These are phyloP conservation scores for Silene vulgaris DNA, from an alignment of 179 eudicot genomes.

Conservation along the genomic window DNA sequence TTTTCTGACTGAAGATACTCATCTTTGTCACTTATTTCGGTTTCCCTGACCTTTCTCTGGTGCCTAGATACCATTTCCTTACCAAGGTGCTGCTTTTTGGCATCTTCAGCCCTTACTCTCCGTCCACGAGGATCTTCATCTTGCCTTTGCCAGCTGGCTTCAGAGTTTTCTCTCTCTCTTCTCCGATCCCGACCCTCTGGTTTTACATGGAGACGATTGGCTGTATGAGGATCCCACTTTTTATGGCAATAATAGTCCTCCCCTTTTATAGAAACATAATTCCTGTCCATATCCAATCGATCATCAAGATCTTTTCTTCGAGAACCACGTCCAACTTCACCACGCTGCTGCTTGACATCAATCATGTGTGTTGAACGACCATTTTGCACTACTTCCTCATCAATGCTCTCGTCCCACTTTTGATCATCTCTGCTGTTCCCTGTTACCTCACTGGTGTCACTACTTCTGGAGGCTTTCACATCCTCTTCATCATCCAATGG, in stretches of 20 bases:
- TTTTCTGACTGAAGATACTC: slow-evolving; percentile 56
- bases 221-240: slow-evolving; percentile 50
- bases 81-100: slow-evolving; percentile 51
- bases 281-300: slow-evolving; percentile 49
- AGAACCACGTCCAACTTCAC: slow-evolving; percentile 42
- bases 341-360: slow-evolving; percentile 43
- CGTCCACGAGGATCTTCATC: slow-evolving; percentile 53
- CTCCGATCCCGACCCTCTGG: slow-evolving; percentile 52
- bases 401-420: slow-evolving; percentile 49
- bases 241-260: slow-evolving; percentile 53
- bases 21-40: slow-evolving; percentile 54
- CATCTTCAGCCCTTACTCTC: slow-evolving; percentile 49
- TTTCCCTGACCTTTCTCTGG: slow-evolving; percentile 57
- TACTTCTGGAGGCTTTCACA: slow-evolving; percentile 42
- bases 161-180: slow-evolving; percentile 59
- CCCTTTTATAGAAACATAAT: slow-evolving; percentile 40
- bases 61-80: slow-evolving; percentile 54
- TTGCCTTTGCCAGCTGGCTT: slow-evolving; percentile 46
- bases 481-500: slow-evolving; percentile 43
- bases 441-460: slow-evolving; percentile 66
- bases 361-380: slow-evolving; percentile 38
- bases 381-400: slow-evolving; percentile 65
- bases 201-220: slow-evolving; percentile 35
- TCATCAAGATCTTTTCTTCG: slow-evolving; percentile 54
- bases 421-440: slow-evolving; percentile 57